These are phyloP conservation scores for Rhynchosporium secalis DNA, from an alignment of 2,329 filamentous ascomycete species.

Conservation along the genomic window DNA sequence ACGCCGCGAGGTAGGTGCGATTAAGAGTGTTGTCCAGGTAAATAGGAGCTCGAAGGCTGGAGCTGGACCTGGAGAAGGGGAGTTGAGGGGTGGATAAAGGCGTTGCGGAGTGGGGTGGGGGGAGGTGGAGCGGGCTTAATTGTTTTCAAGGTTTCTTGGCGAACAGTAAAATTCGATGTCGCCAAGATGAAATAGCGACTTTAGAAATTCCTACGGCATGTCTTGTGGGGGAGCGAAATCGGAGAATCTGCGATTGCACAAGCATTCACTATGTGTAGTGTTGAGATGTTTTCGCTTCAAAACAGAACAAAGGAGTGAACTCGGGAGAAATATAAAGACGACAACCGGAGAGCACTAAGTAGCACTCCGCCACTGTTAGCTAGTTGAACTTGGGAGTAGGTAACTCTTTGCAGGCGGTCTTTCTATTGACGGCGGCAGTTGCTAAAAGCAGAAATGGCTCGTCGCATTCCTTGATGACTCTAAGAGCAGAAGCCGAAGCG, in stretches of 20 bases:
- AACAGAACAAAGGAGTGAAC: not conserved
- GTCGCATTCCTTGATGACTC: not conserved
- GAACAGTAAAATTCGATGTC: not conserved
- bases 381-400: not conserved
- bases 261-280: slow-evolving; percentile 26
- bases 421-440: slow-evolving; percentile 2
- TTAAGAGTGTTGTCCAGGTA: slow-evolving; percentile 7
- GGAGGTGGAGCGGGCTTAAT: slow-evolving; percentile 7
- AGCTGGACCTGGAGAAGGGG: not conserved
- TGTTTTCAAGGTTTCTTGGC: slow-evolving; percentile 24
- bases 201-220: too few species aligned
- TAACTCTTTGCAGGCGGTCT: not conserved
- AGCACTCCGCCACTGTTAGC: slow-evolving; percentile 8
- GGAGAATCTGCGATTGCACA: slow-evolving; percentile 15
- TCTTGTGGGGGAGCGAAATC: not conserved
- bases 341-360: not conserved
- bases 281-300: slow-evolving; percentile 24
- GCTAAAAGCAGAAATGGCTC: not conserved
- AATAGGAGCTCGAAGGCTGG: not conserved
- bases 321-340: not conserved
- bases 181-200: not conserved
- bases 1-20: slow-evolving; percentile 23
- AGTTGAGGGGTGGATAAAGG: slow-evolving; percentile 19
- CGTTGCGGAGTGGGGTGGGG: slow-evolving; percentile 28
- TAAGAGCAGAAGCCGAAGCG: not conserved